Base-by-base conservation (phyloP, 352 stramenopile species). In the Phytopythium aichiense region DNA sequence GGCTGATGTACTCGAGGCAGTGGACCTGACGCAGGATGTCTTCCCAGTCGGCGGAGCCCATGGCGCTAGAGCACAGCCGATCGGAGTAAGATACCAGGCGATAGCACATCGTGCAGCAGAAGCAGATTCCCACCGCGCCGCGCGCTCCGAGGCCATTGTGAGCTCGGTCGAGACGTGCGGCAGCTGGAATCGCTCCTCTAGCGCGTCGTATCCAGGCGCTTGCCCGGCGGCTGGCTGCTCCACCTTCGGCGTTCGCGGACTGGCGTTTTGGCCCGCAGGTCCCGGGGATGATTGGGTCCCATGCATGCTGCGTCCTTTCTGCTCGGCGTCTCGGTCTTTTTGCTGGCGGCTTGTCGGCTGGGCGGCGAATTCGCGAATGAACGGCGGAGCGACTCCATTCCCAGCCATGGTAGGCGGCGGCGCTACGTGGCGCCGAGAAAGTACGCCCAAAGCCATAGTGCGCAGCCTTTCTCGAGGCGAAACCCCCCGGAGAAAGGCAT, bases 1-100 rank as follows among this genome's bases (percentile, higher is more conserved):
- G 84, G 18, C 84, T 93, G 49, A 88, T 63, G 56, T 93, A 93
- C 37, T 89, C 75, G 3, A 85, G 46, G 18, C 57, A 73, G 30
- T 81, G 72, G 0, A 62, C 61, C 22, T 68, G 65, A 1, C 73
- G 60, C 16, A 92, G 65, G 8, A 92, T 48, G n/a, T 87, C 75
- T 1, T 86, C 66, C 84, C 81, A 92, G 33, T 88, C 79, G 9
- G 56, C 63, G 12, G 66, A 56, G 13, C 67, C 65, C 8, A 81
- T 50, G 12, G 67, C 78, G 30, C 54, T 53, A 35, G 46, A 53
- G 13, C 46, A 35, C 1, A 28, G 11, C 11, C 22, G 31, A 30
- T 7, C 22, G 12, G 2, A 4, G 0, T 23, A 20, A 20, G 22
- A 31, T 11, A 31, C 7, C 28, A 31, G 8, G 45, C 2, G 8